Evolutionary conservation across 331 rosid species (phyloP).

Genomic region (Prunus yedoensis): DNA sequence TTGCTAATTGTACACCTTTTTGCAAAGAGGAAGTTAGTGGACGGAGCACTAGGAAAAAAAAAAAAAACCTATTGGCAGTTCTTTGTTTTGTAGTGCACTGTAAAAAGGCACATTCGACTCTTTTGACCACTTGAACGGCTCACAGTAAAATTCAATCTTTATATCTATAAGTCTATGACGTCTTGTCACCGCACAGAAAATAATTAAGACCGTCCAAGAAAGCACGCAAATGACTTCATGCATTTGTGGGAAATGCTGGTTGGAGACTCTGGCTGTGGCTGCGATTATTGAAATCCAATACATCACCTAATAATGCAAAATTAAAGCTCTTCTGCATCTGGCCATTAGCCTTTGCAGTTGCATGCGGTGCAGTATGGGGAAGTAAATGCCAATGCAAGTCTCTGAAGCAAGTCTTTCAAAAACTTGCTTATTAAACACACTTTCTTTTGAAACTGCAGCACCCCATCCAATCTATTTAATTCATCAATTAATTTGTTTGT

Average conservation of each 20-base stretch:
- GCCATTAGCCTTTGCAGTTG: background rate
- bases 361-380: background rate
- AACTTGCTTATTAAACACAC: background rate
- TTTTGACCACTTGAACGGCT: background rate
- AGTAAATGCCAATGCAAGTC: conserved; percentile 1
- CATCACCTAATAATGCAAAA: background rate
- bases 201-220: no score
- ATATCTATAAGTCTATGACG: background rate
- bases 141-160: background rate
- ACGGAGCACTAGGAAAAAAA: background rate
- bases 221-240: background rate
- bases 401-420: conserved; percentile 2
- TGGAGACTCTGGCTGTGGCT: background rate
- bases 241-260: background rate
- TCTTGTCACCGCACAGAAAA: no score
- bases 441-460: background rate
- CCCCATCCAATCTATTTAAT: background rate
- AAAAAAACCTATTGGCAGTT: background rate
- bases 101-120: background rate
- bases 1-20: background rate
- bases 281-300: background rate
- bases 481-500: background rate
- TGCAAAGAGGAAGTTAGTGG: background rate
- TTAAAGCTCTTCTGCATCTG: background rate
- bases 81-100: background rate